phyloP scores from a whole-genome alignment of 2,329 filamentous ascomycete genomes.

The Aureobasidium lini region DNA sequence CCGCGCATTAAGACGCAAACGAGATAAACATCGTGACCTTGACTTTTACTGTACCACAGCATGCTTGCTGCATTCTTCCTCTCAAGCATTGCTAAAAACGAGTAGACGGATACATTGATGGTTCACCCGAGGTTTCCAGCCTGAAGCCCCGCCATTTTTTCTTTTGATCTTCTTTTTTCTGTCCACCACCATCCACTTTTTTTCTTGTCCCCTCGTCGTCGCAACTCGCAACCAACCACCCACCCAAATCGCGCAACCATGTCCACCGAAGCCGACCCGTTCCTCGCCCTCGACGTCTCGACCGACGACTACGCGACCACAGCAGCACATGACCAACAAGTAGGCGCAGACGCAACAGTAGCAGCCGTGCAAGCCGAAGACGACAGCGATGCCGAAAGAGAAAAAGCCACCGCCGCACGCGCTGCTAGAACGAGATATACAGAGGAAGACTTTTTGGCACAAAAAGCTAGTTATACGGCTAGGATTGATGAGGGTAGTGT shows the following conservation, averaged over 20 bases:
- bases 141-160: not conserved
- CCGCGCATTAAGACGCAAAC: too few species aligned
- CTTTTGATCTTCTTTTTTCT: not conserved
- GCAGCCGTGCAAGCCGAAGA: not conserved
- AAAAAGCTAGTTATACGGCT: slow-evolving; percentile 25
- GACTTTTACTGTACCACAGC: not conserved
- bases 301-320: slow-evolving; percentile 26
- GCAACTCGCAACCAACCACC: not conserved
- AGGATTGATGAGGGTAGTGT: slow-evolving; percentile 25
- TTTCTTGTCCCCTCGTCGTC: not conserved
- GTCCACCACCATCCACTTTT: not conserved
- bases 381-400: slow-evolving; percentile 11
- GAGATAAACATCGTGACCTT: too few species aligned
- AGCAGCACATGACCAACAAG: slow-evolving; percentile 21
- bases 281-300: slow-evolving; percentile 26
- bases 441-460: slow-evolving; percentile 25
- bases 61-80: too few species aligned
- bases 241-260: not conserved
- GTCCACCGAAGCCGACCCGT: slow-evolving; percentile 18
- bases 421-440: slow-evolving; percentile 27
- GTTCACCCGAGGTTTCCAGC: not conserved
- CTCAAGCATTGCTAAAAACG: not conserved
- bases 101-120: not conserved
- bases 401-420: slow-evolving; percentile 13
- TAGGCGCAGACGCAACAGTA: not conserved